Percentiles rank a stretch among this genome's conserved stretches.
These are phyloP conservation scores for Phoma sp. DNA, from an alignment of 2,329 filamentous ascomycete species.

Conservation along the genomic window DNA sequence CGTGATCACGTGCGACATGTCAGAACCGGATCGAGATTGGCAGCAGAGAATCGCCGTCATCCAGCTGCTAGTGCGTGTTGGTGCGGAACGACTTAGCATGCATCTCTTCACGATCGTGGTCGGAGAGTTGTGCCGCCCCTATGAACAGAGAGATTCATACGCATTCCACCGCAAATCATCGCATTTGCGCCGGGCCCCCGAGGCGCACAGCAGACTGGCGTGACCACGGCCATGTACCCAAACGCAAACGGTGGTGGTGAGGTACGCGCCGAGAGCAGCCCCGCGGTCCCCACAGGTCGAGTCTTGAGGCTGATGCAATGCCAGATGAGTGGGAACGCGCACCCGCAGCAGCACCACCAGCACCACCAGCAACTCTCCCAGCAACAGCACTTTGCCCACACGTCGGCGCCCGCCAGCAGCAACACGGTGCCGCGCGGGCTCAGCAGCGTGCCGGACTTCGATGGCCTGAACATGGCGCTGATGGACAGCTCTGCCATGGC, in stretches of 20 bases:
- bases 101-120: background rate
- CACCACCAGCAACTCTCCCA: background rate
- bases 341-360: background rate
- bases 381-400: background rate
- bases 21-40: background rate
- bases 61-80: background rate
- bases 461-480: conserved; percentile 29
- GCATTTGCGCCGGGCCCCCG: conserved; percentile 2
- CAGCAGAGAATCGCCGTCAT: background rate
- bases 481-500: conserved; percentile 49
- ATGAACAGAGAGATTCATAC: background rate
- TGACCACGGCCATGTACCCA: conserved; percentile 31
- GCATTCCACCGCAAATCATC: background rate
- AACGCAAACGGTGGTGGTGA: conserved; percentile 45
- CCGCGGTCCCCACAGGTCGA: conserved; percentile 11
- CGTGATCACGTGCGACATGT: conserved; percentile 3
- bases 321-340: conserved; percentile 35
- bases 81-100: conserved; percentile 1
- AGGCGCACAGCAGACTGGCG: conserved; percentile 24
- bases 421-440: background rate
- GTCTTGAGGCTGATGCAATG: conserved; percentile 25
- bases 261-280: conserved; percentile 23
- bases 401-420: background rate
- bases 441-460: conserved; percentile 26
- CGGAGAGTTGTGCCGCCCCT: conserved; percentile 5